Conservation (phyloP, 2,329 filamentous ascomycete genomes). For the Fusarium sp. region DNA sequence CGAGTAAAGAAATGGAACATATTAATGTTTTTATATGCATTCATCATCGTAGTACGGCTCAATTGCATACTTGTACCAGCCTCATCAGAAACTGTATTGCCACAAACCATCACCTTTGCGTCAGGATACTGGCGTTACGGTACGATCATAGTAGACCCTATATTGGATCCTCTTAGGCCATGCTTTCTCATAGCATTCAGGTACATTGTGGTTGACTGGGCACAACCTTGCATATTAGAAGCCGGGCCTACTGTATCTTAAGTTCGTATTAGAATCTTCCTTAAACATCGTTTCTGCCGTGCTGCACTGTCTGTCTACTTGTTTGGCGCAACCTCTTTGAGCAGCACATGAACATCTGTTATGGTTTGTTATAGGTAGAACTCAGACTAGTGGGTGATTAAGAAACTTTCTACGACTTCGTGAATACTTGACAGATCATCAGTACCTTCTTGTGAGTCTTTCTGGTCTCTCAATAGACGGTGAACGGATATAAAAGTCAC, state of each 20-base stretch:
- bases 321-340: background rate
- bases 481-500: background rate
- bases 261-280: background rate
- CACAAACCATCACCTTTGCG: background rate
- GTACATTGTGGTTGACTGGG: background rate
- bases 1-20: background rate
- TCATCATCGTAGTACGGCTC: conserved; percentile 1
- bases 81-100: background rate
- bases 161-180: background rate
- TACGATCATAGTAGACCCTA: background rate
- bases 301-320: background rate
- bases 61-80: background rate
- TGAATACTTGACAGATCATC: background rate
- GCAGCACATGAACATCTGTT: background rate
- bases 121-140: background rate
- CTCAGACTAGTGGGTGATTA: background rate
- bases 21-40: background rate
- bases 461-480: background rate
- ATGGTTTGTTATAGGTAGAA: background rate
- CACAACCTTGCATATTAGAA: background rate
- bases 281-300: background rate
- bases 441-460: background rate
- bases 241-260: background rate
- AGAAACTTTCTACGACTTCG: background rate
- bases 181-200: background rate